phyloP scores from a whole-genome alignment of 768 basidiomycete genomes.

The Serendipita sp. region DNA sequence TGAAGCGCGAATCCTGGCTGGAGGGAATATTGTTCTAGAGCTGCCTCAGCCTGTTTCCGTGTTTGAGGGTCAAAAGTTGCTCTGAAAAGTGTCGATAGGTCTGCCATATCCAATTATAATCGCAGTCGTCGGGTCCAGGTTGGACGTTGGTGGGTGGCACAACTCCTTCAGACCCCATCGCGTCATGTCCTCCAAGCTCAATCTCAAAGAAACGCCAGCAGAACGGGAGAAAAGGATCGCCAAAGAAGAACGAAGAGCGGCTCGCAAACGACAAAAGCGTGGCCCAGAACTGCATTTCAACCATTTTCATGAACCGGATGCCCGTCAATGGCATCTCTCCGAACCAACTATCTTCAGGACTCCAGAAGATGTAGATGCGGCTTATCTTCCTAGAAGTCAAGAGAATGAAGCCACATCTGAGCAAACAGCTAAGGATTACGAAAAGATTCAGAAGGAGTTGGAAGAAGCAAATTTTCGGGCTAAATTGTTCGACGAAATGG shows the following conservation, averaged over 20 bases:
- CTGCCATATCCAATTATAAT: conserved; percentile 8
- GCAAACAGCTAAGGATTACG: conserved; percentile 12
- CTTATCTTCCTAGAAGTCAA: not conserved
- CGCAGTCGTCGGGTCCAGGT: not conserved
- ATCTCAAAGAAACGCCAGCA: conserved; percentile 45
- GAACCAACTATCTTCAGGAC: not conserved
- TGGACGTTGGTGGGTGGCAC: not conserved
- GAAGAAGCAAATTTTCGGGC: conserved; percentile 55
- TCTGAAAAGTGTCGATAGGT: conserved; percentile 46
- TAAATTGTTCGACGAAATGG: conserved; percentile 55
- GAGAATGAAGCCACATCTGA: not conserved
- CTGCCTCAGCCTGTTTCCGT: conserved; percentile 68
- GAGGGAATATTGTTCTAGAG: conserved; percentile 43
- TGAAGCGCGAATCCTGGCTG: conserved; percentile 67
- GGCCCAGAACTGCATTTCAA: not conserved
- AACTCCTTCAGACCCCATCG: not conserved
- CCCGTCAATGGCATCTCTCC: conserved; percentile 17
- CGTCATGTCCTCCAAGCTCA: conserved; percentile 24
- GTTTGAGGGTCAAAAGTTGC: conserved; percentile 53
- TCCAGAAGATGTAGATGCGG: not conserved
- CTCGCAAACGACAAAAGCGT: conserved; percentile 15
- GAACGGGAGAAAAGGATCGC: conserved; percentile 34
- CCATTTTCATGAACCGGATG: conserved; percentile 11
- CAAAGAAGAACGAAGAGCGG: conserved; percentile 32
- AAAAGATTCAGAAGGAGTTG: conserved; percentile 32